phyloP scores from a whole-genome alignment of 352 stramenopile species.

The Phytophthora sojae region DNA sequence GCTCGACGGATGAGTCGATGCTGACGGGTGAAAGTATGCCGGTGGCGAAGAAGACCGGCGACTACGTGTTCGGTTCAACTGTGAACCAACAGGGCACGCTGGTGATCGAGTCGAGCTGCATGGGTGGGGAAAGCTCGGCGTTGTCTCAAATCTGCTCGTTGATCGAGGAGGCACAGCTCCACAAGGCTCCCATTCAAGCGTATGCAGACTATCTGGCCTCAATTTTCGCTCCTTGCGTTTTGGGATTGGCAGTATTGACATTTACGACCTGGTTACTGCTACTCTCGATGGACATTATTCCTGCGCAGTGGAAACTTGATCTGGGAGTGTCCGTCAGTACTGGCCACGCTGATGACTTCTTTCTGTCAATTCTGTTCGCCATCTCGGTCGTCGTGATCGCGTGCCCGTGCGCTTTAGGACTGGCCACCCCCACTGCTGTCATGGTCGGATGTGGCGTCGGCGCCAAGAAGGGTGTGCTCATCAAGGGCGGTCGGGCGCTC shows the following conservation, averaged over 20 bases:
- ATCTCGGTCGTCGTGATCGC: slow-evolving; percentile 92
- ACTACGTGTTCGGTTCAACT: slow-evolving; percentile 88
- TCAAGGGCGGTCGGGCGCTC: slow-evolving; percentile 86
- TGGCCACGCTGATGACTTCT: slow-evolving; percentile 71
- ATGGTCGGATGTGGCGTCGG: slow-evolving; percentile 91
- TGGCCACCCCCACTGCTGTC: slow-evolving; percentile 87
- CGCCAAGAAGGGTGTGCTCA: slow-evolving; percentile 88
- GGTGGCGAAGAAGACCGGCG: slow-evolving; percentile 76
- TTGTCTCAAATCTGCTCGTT: slow-evolving; percentile 84
- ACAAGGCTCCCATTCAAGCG: slow-evolving; percentile 90
- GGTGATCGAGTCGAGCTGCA: slow-evolving; percentile 86
- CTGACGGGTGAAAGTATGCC: slow-evolving; percentile 91
- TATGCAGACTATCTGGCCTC: slow-evolving; percentile 66
- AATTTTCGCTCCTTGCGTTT: slow-evolving; percentile 39
- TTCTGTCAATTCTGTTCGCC: slow-evolving; percentile 65
- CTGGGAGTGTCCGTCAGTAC: slow-evolving; percentile 38
- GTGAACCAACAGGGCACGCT: slow-evolving; percentile 86
- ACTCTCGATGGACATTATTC: slow-evolving; percentile 13
- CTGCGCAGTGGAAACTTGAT: slow-evolving; percentile 18
- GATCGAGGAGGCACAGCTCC: slow-evolving; percentile 88
- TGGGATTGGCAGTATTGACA: slow-evolving; percentile 17
- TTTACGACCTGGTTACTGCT: slow-evolving; percentile 19
- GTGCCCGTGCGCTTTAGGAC: slow-evolving; percentile 84
- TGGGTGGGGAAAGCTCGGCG: slow-evolving; percentile 72
- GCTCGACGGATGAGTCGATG: slow-evolving; percentile 84